Evolutionary conservation across 106 monocot genomes (phyloP), one percentile per base, ranked within the genome.

Genomic region (Phalaenopsis equestris): DNA sequence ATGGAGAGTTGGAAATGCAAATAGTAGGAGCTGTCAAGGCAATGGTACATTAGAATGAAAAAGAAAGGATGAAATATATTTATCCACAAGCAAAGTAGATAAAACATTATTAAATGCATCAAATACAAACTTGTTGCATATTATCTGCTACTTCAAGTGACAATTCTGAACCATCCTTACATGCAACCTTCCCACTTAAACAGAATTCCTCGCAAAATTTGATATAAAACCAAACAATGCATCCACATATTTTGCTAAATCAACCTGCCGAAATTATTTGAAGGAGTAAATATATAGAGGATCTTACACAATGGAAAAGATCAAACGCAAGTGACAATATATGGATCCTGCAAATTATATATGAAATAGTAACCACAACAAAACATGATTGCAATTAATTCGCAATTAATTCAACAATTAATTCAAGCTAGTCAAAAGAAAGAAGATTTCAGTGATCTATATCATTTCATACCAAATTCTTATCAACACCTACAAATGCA

Each of bases 201-300:
- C 11, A 58, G 56, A 83, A 67, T 42, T 45, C 79, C 45, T 82
- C 81, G 55, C 85, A 75, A 70, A 80, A 56, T 83, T 87, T 67
- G 67, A 74, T 65, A 90, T 58, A 87, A 86, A 82, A 75, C 86
- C 90, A 80, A 96, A 78, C 23, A 89, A 70, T n/a, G 81, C 83
- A 79, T 87, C 83, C 39, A 78, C 88, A 83, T 43, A 19, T 80
- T 82, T 78, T 16, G 65, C 76, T 19, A 86, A 4, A 79, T 79
- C 72, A 81, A 30, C 93, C 96, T 96, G 91, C 57, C 23, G 80
- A 78, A 83, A 75, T 75, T 72, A 56, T 14, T 30, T 55, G 30
- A 43, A 55, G 42, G 3, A 21, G 52, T 48, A 24, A 47, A 16
- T 12, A 23, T 23, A 12, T 23, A 76, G 11, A 24, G 21, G 45